phyloP scores from a whole-genome alignment of 2,329 filamentous ascomycete species.

The Aspergillus nomiae region DNA sequence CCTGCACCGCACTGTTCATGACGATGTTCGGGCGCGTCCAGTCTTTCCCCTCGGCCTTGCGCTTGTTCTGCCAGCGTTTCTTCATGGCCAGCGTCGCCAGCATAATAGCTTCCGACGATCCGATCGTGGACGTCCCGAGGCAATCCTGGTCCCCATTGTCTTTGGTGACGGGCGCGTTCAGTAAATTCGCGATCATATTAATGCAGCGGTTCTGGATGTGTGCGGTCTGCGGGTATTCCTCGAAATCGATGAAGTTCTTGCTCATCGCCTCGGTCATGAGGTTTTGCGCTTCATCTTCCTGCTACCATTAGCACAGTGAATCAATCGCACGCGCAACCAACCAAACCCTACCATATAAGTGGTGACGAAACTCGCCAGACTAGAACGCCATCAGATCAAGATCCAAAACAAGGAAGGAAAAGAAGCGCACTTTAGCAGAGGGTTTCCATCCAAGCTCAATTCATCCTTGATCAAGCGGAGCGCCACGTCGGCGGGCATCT shows the following conservation, averaged over 20 bases:
- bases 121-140: conserved; percentile 69
- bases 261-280: conserved; percentile 69
- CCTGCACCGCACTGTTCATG: conserved; percentile 74
- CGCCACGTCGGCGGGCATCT: conserved; percentile 79
- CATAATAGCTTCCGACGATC: conserved; percentile 71
- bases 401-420: neutral
- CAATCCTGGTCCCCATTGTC: conserved; percentile 54
- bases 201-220: conserved; percentile 68
- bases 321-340: neutral
- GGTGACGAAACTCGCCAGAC: conserved; percentile 60
- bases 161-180: conserved; percentile 57
- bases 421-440: conserved; percentile 64
- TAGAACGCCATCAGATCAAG: neutral
- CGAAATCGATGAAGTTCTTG: conserved; percentile 73
- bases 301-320: neutral
- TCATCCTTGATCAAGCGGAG: conserved; percentile 67
- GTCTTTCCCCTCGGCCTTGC: conserved; percentile 63
- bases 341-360: conserved; percentile 60
- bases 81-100: conserved; percentile 74
- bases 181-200: conserved; percentile 68
- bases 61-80: conserved; percentile 69
- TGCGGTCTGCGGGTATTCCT: conserved; percentile 63
- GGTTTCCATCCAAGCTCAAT: conserved; percentile 65
- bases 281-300: conserved; percentile 63
- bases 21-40: conserved; percentile 69